Conservation (phyloP, 1,284 basidiomycete genomes). For the Rhizopogon hawkerae region DNA sequence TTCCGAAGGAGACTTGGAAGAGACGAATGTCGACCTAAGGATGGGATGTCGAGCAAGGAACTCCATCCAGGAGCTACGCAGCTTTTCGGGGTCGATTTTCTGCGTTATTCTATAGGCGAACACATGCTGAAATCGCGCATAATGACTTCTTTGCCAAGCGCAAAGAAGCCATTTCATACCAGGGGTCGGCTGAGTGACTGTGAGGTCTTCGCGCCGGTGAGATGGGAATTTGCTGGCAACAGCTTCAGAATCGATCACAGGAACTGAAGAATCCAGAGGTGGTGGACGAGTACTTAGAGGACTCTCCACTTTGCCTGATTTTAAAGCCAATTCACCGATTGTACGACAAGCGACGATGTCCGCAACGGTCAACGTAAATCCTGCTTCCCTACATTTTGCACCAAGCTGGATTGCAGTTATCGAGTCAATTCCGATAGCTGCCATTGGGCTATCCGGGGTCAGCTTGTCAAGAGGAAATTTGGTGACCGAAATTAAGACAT, state of each 20-base stretch:
- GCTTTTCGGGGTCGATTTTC: constrained; percentile 22
- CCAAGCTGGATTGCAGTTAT: constrained; percentile 43
- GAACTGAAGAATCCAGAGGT: constrained; percentile 1
- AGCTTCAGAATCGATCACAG: constrained; percentile 12
- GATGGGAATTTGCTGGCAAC: constrained; percentile 12
- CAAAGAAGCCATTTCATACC: constrained; percentile 31
- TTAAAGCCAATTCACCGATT: constrained; percentile 29
- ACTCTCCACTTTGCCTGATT: constrained; percentile 7
- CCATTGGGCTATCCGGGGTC: constrained; percentile 27
- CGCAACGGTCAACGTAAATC: constrained; percentile 29
- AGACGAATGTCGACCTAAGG: constrained; percentile 37
- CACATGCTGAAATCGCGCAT: constrained; percentile 37
- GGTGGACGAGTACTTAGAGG: background rate
- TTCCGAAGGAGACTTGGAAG: constrained; percentile 21
- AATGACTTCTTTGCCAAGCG: constrained; percentile 37
- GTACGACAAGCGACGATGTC: constrained; percentile 36
- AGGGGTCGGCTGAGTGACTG: constrained; percentile 11
- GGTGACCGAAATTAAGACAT: constrained; percentile 19
- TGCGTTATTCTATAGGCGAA: constrained; percentile 34
- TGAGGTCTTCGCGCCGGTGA: constrained; percentile 6
- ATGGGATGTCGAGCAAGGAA: constrained; percentile 33
- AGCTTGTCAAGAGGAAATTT: constrained; percentile 21
- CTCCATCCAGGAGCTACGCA: constrained; percentile 32
- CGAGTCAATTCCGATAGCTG: constrained; percentile 43
- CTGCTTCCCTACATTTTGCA: constrained; percentile 31